Base-by-base conservation (phyloP, 2,329 filamentous ascomycete species). In the Alternaria sp. region DNA sequence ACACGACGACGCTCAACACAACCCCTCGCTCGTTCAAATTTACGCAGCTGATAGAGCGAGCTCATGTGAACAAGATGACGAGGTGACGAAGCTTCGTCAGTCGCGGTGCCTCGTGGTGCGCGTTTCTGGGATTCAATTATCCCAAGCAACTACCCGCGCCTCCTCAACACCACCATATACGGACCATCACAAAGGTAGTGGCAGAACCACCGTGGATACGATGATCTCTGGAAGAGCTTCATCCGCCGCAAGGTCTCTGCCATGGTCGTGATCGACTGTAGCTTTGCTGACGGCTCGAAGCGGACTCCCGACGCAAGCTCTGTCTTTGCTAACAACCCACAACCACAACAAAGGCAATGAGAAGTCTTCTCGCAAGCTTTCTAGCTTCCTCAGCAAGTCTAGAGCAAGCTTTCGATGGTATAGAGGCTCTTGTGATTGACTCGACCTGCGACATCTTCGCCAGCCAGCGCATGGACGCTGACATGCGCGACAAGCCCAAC, bases 111-210 rank as follows among this genome's bases (percentile, higher is more conserved):
- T 9, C 20, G 12, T 24, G 20, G 32, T 30, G 1, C 8, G 32
- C 32, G 32, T 12, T 36, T 36, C 32, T 38, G 46, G 30, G 16
- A 16, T 8, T 54, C 7, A 48, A 18, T 48, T 48, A 22, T 36
- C 57, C n/a, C 34, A 2, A 55, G 41, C 57, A 57, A 54, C 46
- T 38, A 49, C 32, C 22, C 42, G 5, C 32, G 36, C 34, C 44
- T 24, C 22, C 26, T 39, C 34, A 18, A 18, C 53, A 18, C 43
- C 39, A 55, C 14, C 24, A 30, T 30, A 24, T 42, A 22, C 32
- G 1, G 12, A 6, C n/a, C 22, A 34, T 36, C 14, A 16, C 14
- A 43, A n/a, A 43, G 51, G 38, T 16, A 53, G 18, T 24, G 16
- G 26, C 18, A 38, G 0, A 24, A 42, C 11, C n/a, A 4, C 5